Conservation (phyloP, 345 rosid genomes). For the Brassica incana region DNA sequence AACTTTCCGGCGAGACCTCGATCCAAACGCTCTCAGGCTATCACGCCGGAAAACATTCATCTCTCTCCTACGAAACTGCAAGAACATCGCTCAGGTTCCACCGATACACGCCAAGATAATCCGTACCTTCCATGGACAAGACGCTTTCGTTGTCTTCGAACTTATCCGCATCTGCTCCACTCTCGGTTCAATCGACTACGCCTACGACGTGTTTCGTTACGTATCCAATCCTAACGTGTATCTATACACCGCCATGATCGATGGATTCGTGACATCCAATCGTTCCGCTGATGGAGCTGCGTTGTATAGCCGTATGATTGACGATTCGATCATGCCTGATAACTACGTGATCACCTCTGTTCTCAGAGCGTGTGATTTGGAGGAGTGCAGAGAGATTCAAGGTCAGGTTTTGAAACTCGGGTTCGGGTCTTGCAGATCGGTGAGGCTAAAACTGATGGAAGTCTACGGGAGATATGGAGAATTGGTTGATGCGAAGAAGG, state of each 20-base stretch:
- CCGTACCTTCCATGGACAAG: conserved; percentile 44
- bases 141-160: conserved; percentile 58
- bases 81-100: conserved; percentile 19
- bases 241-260: conserved; percentile 63
- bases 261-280: conserved; percentile 49
- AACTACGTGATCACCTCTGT: conserved; percentile 50
- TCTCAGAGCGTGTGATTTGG: conserved; percentile 52
- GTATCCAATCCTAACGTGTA: conserved; percentile 51
- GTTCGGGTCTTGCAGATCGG: conserved; percentile 45
- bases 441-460: conserved; percentile 51
- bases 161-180: conserved; percentile 54
- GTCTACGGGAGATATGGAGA: conserved; percentile 48
- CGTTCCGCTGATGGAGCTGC: conserved; percentile 46
- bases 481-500: conserved; percentile 41
- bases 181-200: conserved; percentile 49
- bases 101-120: conserved; percentile 44
- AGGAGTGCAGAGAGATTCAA: conserved; percentile 51
- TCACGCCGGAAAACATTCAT: conserved; percentile 25
- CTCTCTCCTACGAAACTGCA: conserved; percentile 26
- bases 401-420: conserved; percentile 61
- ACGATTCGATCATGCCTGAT: conserved; percentile 47
- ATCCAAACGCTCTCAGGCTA: conserved; percentile 10
- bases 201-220: conserved; percentile 46
- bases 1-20: conserved; percentile 30
- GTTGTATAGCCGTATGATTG: conserved; percentile 48